These are phyloP conservation scores for Glycine latifolia DNA, from an alignment of 306 rosid species.

Conservation along the genomic window DNA sequence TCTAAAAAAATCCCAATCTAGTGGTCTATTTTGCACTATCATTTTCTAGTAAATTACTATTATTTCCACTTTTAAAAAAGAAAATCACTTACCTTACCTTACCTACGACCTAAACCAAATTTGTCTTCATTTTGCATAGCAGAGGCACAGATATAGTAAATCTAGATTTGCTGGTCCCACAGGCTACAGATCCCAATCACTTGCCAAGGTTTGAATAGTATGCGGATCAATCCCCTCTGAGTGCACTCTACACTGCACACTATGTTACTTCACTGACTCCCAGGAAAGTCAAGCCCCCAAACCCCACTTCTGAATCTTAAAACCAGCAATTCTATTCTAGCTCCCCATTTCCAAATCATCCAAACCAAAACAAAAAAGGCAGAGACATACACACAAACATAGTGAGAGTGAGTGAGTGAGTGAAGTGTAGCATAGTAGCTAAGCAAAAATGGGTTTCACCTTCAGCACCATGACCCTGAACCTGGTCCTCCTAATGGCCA, in stretches of 20 bases:
- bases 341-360: conserved; percentile 12
- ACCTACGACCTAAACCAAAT: neutral
- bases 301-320: conserved; percentile 35
- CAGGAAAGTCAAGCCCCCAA: conserved; percentile 14
- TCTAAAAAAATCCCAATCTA: neutral
- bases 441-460: conserved; percentile 67
- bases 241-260: neutral
- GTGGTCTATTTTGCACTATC: neutral
- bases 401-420: neutral
- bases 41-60: neutral
- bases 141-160: neutral
- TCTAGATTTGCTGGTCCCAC: conserved; percentile 29
- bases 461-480: conserved; percentile 90
- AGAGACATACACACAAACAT: neutral
- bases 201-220: neutral
- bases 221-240: neutral
- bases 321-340: neutral
- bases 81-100: neutral
- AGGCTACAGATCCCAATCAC: neutral
- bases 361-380: conserved; percentile 4
- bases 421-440: too few relatives aligned
- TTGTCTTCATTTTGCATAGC: neutral
- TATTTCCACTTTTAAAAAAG: neutral
- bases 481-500: conserved; percentile 77
- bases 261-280: neutral